Base-by-base conservation (phyloP, 2,329 filamentous ascomycete genomes). In the Ophiocordyceps unilateralis region DNA sequence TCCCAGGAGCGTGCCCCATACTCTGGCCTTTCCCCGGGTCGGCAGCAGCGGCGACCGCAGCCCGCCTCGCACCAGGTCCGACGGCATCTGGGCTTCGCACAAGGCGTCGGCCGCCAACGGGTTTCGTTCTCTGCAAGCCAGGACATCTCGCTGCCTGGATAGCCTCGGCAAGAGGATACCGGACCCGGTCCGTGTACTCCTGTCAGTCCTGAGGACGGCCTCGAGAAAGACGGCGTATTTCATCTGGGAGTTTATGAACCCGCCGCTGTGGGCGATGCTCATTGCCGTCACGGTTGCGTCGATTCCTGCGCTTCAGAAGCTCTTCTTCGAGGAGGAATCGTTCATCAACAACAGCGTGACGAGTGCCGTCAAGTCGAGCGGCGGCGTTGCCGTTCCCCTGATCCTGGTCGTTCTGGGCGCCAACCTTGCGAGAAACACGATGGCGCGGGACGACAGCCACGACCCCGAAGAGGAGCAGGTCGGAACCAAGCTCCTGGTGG, bases 261-360 rank as follows among this genome's bases (percentile, higher is more conserved):
- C 91, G 37, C 91, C 91, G 1, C 77, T 98, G 22, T 96, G 88
- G 87, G 88, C 91, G 24, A 96, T 98, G 91, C 67, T 96, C 28
- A 68, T 79, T 34, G 85, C 91, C n/a, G 80, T 96, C 39, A 64
- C 94, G 41, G 83, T 98, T 6, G 91, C 91, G 3, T 93, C 87
- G 1, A 75, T 95, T 6, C 91, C 91, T 0, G 56, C 67, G 1
- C 72, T 98, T 8, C 89, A 98, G 59, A 68, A 71, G 36, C 65
- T 91, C 17, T 95, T 98, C 66, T 98, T 96, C 62, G 71, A 79
- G 42, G 78, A 87, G 32, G 89, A 84, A 17, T 87, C 87, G 0
- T 94, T 98, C 55, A 67, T 98, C 52, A 81, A 83, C 59, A 96
- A 93, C 64, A 94, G 87, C 28, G 83, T 95, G 44, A 95, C 88